Base-by-base conservation (phyloP, 305 asterid genomes). In the Coffea humblotiana region DNA sequence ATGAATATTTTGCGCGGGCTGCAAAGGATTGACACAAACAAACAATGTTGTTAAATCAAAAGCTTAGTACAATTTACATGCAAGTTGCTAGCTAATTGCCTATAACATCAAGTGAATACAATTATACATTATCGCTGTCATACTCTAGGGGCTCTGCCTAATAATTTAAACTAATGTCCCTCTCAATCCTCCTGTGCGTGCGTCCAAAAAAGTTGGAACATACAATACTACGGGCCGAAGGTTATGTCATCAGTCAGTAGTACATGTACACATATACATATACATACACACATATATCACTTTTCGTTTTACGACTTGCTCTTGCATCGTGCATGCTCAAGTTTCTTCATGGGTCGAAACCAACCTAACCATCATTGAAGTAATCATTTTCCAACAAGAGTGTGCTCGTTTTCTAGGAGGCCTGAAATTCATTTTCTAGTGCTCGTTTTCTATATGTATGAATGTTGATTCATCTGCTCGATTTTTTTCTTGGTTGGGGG, bases 121-220 rank as follows among this genome's bases (percentile, higher is more conserved):
- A 4, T 40, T 5, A 15, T 54, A 19, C n/a, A 54, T 54, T 19
- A 54, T 18, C 11, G 4, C 3, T 21, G 19, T 3, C 64, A 54
- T 0, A 54, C 6, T 19, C 11, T 58, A 0, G 64, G 10, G 27
- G 21, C 64, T 58, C 11, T 2, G 1, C 8, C 21, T 25, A 19
- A 19, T 58, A 19, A 19, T 58, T 58, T 58, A 60, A 60, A 23
- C 12, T 23, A 60, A 60, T 21, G 65, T 60, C 43, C 23, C 18
- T 29, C 23, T 29, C 45, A 29, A 14, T 65, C 14, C 23, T 29
- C 9, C 43, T 29, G 43, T 27, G 32, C 21, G 43, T 12, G 71
- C 19, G 43, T 65, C 71, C 71, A 65, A 65, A 32, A 65, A 65
- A 10, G 45, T 65, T 27, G 71, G 71, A 65, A 65, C 71, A 29